These are phyloP conservation scores for Boletus patriciae DNA, from an alignment of 768 basidiomycete species.

Conservation along the genomic window DNA sequence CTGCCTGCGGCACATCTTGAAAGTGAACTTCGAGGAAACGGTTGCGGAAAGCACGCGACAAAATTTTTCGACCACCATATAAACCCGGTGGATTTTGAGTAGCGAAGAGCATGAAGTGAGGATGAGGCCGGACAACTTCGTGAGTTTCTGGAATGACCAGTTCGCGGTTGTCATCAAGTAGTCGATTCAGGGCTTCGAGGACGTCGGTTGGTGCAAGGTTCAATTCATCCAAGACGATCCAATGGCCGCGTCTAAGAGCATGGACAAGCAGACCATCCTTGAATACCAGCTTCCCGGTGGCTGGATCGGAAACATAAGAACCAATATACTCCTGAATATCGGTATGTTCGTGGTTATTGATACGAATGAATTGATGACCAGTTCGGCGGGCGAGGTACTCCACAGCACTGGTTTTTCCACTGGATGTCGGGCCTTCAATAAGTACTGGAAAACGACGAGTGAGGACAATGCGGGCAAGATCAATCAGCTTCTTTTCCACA, in stretches of 20 bases:
- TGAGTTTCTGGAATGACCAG: conserved; percentile 94
- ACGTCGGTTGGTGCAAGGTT: conserved; percentile 98
- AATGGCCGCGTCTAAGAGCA: conserved; percentile 87
- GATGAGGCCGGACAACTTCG: conserved; percentile 90
- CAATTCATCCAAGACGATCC: conserved; percentile 97
- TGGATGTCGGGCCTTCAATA: conserved; percentile 97
- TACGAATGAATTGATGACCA: conserved; percentile 93
- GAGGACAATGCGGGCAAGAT: conserved; percentile 88
- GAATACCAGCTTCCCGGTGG: conserved; percentile 92
- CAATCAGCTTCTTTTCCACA: conserved; percentile 89
- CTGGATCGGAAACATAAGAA: conserved; percentile 90
- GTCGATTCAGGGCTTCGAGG: conserved; percentile 92
- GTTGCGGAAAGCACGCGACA: conserved; percentile 95
- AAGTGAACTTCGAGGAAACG: conserved; percentile 98
- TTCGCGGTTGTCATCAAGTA: conserved; percentile 97
- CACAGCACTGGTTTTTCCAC: conserved; percentile 95
- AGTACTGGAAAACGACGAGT: conserved; percentile 91
- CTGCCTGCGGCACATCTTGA: conserved; percentile 91
- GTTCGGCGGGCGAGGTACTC: conserved; percentile 93
- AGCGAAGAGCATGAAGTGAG: conserved; percentile 96
- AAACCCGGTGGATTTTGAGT: conserved; percentile 97
- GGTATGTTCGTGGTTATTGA: conserved; percentile 99
- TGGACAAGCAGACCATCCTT: conserved; percentile 92
- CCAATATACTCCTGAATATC: conserved; percentile 99
- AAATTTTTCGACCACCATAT: conserved; percentile 91